phyloP scores from a whole-genome alignment of 352 stramenopile genomes.

The Thraustotheca clavata region DNA sequence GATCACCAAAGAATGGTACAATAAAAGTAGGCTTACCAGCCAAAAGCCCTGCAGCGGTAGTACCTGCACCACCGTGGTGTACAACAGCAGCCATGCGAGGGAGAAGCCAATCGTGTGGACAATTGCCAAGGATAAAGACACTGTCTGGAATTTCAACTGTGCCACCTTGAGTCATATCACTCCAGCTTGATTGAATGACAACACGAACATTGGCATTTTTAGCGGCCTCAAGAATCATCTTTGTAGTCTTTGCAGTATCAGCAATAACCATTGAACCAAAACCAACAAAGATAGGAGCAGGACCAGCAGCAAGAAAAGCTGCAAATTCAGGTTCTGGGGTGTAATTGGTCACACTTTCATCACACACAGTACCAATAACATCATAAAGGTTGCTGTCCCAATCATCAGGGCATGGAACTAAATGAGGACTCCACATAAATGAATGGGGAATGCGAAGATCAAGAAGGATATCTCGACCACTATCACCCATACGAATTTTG shows the following conservation, averaged over 20 bases:
- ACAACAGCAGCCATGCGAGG: slow-evolving; percentile 81
- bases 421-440: slow-evolving; percentile 83
- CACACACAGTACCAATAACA: slow-evolving; percentile 78
- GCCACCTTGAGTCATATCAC: slow-evolving; percentile 40
- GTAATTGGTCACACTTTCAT: slow-evolving; percentile 24
- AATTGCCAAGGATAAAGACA: slow-evolving; percentile 57
- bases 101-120: slow-evolving; percentile 89
- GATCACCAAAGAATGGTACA: slow-evolving; percentile 93
- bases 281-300: slow-evolving; percentile 86
- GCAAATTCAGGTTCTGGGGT: slow-evolving; percentile 41
- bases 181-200: slow-evolving; percentile 88
- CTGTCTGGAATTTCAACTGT: slow-evolving; percentile 36
- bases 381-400: slow-evolving; percentile 78
- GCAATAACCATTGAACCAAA: slow-evolving; percentile 92
- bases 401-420: slow-evolving; percentile 84
- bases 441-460: slow-evolving; percentile 70
- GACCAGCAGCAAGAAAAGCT: slow-evolving; percentile 50
- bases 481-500: slow-evolving; percentile 58
- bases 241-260: slow-evolving; percentile 50
- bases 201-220: slow-evolving; percentile 55
- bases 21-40: slow-evolving; percentile 90
- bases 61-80: slow-evolving; percentile 72
- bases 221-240: slow-evolving; percentile 83
- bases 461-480: slow-evolving; percentile 46
- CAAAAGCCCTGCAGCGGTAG: slow-evolving; percentile 83